Base-by-base conservation (phyloP, 2,329 filamentous ascomycete genomes). In the Diaporthe nobilis region DNA sequence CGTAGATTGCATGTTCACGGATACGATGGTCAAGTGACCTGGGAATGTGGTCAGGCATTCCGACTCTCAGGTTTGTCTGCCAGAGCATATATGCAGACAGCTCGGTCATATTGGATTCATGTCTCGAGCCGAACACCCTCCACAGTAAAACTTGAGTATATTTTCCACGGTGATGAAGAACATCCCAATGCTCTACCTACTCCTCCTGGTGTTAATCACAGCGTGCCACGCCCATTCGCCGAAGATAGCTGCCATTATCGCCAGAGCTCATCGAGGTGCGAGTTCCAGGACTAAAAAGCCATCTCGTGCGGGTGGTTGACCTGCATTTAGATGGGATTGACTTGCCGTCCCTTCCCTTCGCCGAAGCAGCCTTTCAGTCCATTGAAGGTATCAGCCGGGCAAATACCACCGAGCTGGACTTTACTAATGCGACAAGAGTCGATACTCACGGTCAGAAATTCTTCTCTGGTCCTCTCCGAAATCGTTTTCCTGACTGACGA, bases 231-330 rank as follows among this genome's bases (percentile, higher is more conserved):
- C 39, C 42, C 20, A 65, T 17, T 65, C 39, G 22, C 42, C n/a
- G 2, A 65, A 31, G 17, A 47, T 65, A 20, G 13, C 42, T 65
- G 25, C 60, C 39, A 65, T 65, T 31, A 20, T 65, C 20, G 42
- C 47, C n/a, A 65, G 20, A 31, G 60, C 39, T 47, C 39, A 47
- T 44, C 60, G 25, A 65, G 60, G 60, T 65, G 60, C 39, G 60
- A 34, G 6, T 4, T 3, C 25, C 42, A 4, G 25, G 17, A 4
- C 12, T 12, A 22, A 4, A 42, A 22, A 7, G 5, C 20, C 42
- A 4, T 25, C 10, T 31, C 15, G 10, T 9, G 25, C 25, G 6
- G 25, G 12, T 12, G 13, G 42, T 13, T 65, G 17, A 65, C 60
- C 7, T 65, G 42, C 17, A 12, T 3, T 15, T 31, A 65, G 60